Conservation (phyloP, 768 basidiomycete genomes). For the Lactarius pseudohatsudake region DNA sequence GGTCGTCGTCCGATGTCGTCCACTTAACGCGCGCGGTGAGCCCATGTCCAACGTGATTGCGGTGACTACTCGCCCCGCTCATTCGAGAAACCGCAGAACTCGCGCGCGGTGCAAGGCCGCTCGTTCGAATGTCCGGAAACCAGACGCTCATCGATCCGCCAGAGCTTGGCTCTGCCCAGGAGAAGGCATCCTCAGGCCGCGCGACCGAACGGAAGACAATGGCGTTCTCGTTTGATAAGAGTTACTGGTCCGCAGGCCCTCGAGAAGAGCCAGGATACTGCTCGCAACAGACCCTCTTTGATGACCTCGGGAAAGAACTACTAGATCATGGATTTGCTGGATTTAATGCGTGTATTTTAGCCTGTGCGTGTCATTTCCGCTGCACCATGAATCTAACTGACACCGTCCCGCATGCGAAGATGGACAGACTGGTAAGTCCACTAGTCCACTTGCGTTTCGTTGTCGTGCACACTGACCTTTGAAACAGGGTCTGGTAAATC, state of each 20-base stretch:
- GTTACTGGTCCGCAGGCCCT: slow-evolving; percentile 93
- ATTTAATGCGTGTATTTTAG: slow-evolving; percentile 98
- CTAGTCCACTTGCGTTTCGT: slow-evolving; percentile 33
- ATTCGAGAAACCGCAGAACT: slow-evolving; percentile 58
- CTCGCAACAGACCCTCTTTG: slow-evolving; percentile 91
- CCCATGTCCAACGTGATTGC: slow-evolving; percentile 26
- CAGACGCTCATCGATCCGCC: slow-evolving; percentile 92
- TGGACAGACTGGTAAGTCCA: slow-evolving; percentile 80
- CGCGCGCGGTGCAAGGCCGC: slow-evolving; percentile 87
- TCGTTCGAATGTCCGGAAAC: slow-evolving; percentile 94
- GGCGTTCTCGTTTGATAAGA: slow-evolving; percentile 95
- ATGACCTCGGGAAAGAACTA: slow-evolving; percentile 91
- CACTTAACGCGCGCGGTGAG: slow-evolving; percentile 91
- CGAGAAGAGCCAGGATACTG: slow-evolving; percentile 89
- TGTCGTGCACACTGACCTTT: slow-evolving; percentile 3
- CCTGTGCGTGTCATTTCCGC: slow-evolving; percentile 66
- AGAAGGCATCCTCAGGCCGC: slow-evolving; percentile 59
- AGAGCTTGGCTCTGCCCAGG: slow-evolving; percentile 63
- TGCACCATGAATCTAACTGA: slow-evolving; percentile 22
- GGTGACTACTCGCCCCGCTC: neutral
- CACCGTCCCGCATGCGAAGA: slow-evolving; percentile 36
- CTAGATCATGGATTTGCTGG: slow-evolving; percentile 95
- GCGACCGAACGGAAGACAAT: slow-evolving; percentile 89
- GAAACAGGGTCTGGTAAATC: slow-evolving; percentile 83
- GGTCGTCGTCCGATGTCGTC: slow-evolving; percentile 93